These are phyloP conservation scores for Diaporthe citriasiana DNA, from an alignment of 2,329 filamentous ascomycete species.

Conservation along the genomic window DNA sequence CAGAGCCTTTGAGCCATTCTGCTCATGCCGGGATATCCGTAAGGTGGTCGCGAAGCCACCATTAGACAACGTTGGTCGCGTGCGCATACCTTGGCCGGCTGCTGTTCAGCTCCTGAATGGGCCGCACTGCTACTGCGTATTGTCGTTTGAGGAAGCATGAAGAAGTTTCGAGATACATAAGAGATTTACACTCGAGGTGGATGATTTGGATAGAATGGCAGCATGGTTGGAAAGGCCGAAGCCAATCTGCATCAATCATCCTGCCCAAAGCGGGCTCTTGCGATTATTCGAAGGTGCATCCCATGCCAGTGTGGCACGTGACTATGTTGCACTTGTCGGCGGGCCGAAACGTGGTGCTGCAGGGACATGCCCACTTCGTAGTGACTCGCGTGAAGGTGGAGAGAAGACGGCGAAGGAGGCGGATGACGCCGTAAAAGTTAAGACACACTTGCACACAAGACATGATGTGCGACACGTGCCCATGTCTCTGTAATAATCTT, in stretches of 20 bases:
- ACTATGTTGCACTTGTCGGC: constrained; percentile 5
- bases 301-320: constrained; percentile 23
- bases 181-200: not conserved
- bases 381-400: not conserved
- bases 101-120: not conserved
- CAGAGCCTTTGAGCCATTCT: fast-evolving
- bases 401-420: not conserved
- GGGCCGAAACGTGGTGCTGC: constrained; percentile 23
- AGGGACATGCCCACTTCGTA: constrained; percentile 13
- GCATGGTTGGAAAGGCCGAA: not conserved
- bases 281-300: constrained; percentile 21
- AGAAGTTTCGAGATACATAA: too few relatives aligned
- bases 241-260: not conserved
- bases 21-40: too few relatives aligned
- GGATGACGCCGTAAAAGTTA: constrained; percentile 19
- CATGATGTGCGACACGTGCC: constrained; percentile 20
- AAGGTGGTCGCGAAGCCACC: not conserved
- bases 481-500: not conserved
- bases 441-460: constrained; percentile 21
- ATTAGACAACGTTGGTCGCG: not conserved
- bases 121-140: fast-evolving
- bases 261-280: not conserved
- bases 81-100: not conserved
- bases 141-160: fast-evolving
- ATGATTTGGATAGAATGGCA: not conserved